phyloP scores from a whole-genome alignment of 108 stramenopile species.

The Ochromonas danica region DNA sequence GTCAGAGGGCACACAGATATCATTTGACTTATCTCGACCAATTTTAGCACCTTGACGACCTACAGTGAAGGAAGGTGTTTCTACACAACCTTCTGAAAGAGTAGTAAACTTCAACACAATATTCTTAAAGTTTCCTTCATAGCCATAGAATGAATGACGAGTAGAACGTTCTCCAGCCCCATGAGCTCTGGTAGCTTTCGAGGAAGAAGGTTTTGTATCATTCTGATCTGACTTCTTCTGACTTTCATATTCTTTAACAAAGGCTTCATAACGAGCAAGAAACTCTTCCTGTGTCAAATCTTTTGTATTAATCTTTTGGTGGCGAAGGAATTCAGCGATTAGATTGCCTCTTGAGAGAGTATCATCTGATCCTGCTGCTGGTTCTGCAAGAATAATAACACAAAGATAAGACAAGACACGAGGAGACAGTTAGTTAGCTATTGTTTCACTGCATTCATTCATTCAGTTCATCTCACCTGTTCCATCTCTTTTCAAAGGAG shows the following conservation, averaged over 20 bases:
- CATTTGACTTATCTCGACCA: conserved; percentile 42
- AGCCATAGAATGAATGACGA: background rate
- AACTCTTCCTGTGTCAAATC: conserved; percentile 36
- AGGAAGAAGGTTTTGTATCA: background rate
- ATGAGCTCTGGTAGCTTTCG: background rate
- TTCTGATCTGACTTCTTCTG: background rate
- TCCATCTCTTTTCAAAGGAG: too few species aligned
- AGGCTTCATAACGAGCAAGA: conserved; percentile 16
- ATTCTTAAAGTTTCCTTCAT: conserved; percentile 33
- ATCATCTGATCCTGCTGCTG: conserved; percentile 27
- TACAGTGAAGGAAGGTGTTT: conserved; percentile 34
- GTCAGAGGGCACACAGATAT: conserved; percentile 47
- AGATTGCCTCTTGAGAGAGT: conserved; percentile 21
- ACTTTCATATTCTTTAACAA: conserved; percentile 10
- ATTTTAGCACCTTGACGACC: conserved; percentile 41
- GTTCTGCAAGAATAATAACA: too few species aligned
- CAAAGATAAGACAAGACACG: too few species aligned
- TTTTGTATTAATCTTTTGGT: conserved; percentile 6
- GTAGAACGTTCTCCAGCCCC: background rate
- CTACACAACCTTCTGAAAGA: conserved; percentile 42
- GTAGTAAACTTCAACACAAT: conserved; percentile 59
- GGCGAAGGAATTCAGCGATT: conserved; percentile 19
- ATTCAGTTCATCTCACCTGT: too few species aligned
- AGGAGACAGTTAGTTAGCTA: too few species aligned
- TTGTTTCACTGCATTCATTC: too few species aligned